Base-by-base conservation (phyloP, 371 early-diverging fungal species). In the Mucor lusitanicus region DNA sequence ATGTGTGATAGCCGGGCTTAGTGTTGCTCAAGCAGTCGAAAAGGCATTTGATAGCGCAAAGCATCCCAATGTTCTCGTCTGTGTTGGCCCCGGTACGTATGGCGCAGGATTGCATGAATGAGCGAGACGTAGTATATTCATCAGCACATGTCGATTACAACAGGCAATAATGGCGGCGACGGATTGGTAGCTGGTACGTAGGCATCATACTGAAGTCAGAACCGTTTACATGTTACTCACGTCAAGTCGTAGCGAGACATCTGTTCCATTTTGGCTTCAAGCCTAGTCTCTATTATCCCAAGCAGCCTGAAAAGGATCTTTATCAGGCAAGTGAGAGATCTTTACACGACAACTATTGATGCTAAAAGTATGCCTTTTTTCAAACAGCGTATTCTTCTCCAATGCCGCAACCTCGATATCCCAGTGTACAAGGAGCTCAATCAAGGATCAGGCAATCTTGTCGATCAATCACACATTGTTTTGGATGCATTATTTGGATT, bases 401-500 rank as follows among this genome's bases (percentile, higher is more conserved):
- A 97, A 76, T 91, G 93, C 64, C 59, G 73, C 19, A 83, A 87
- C 19, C 83, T 95, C 15, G 67, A 85, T 0, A 83, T 95, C 11
- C 90, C 93, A 0, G 76, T 94, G 6, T 75, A 88, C 12, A 66
- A 64, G 5, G 69, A 82, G 0, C 39, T 63, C 17, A 17, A 54
- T 39, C 17, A 59, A 55, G 4, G 23, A 39, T 28, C 61, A 32
- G 63, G 37, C 12, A 44, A 63, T 21, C 6, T 69, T 15, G 30
- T 73, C 0, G 59, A 65, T 2, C 53, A 69, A 23, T 63, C 84
- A 6, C 91, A 93, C 67, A 65, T 96, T 11, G 73, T 96, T 17
- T 74, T 97, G 3, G 98, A 97, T 70, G 94, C 93, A 0, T 72
- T 97, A n/a, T 97, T 97, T 83, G 93, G 97, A 3, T 96, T 96